A percentile compares a stretch with the other conserved stretches of the same genome.
Conservation (phyloP, 2,329 filamentous ascomycete genomes). For the Helotiales sp. region DNA sequence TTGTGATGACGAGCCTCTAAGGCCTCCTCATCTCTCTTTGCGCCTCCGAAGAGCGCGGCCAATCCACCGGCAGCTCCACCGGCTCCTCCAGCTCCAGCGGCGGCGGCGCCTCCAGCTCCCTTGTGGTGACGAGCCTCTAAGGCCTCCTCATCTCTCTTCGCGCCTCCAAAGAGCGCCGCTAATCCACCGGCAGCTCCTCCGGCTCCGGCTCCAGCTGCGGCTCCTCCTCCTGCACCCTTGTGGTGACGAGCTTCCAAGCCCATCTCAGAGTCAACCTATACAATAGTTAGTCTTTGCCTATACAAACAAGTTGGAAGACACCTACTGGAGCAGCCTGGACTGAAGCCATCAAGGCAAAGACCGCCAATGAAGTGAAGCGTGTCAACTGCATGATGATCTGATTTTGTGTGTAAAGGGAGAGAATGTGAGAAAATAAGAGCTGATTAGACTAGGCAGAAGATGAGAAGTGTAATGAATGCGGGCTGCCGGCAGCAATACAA, state of each 20-base stretch:
- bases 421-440: too few relatives aligned
- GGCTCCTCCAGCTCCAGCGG: neutral
- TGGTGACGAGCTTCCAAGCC: conserved; percentile 14
- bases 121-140: conserved; percentile 17
- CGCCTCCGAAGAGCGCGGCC: conserved; percentile 7
- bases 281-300: neutral
- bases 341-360: conserved; percentile 12
- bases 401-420: too few relatives aligned
- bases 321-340: conserved; percentile 14
- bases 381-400: conserved; percentile 19
- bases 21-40: neutral
- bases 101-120: conserved; percentile 5
- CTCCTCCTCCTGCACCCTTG: conserved; percentile 12
- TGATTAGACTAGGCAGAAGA: neutral
- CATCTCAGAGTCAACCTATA: neutral
- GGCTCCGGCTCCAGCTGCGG: neutral
- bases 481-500: conserved; percentile 2
- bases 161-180: neutral
- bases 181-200: neutral
- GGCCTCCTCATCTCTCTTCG: neutral
- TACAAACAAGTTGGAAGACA: neutral
- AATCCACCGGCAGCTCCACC: neutral
- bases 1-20: conserved; percentile 17
- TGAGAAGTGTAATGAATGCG: neutral
- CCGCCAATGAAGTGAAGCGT: conserved; percentile 11